Percentiles rank a stretch among this genome's conserved stretches.
Evolutionary conservation across 163 green algal genomes (phyloP).

Genomic region (Volvox carteri): DNA sequence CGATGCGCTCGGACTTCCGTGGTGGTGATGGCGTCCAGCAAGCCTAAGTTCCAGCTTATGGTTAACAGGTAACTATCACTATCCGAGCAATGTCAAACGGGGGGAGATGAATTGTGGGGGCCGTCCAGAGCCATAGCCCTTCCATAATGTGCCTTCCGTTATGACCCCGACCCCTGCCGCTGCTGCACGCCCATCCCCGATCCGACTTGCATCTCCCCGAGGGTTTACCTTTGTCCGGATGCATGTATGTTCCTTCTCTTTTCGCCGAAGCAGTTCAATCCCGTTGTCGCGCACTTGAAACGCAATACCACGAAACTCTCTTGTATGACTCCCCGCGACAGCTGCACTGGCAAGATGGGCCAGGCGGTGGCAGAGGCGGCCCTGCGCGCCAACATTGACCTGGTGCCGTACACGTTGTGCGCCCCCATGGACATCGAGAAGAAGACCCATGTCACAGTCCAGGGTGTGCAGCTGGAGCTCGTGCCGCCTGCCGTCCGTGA

Average conservation of each 20-base stretch:
- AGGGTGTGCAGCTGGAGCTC: slow-evolving; percentile 58
- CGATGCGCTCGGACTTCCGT: slow-evolving; percentile 1
- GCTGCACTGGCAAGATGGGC: slow-evolving; percentile 96
- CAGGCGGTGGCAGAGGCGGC: slow-evolving; percentile 90
- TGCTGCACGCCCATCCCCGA: too few relatives aligned
- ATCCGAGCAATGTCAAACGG: background rate
- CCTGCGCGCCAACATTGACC: slow-evolving; percentile 82
- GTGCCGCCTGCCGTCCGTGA: slow-evolving; percentile 58
- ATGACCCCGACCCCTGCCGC: too few relatives aligned
- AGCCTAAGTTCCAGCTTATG: slow-evolving; percentile 50
- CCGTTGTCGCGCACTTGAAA: too few relatives aligned
- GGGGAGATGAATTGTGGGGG: background rate
- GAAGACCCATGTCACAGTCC: slow-evolving; percentile 47
- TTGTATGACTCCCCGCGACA: too few relatives aligned
- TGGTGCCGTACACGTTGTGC: slow-evolving; percentile 88
- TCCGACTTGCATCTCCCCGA: too few relatives aligned
- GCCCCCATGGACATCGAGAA: slow-evolving; percentile 32
- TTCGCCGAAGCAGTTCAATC: too few relatives aligned
- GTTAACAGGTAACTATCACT: slow-evolving; percentile 45
- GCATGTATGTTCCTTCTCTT: too few relatives aligned
- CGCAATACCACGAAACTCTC: too few relatives aligned
- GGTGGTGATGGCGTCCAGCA: slow-evolving; percentile 36
- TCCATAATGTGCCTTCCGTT: too few relatives aligned
- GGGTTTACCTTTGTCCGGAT: too few relatives aligned
- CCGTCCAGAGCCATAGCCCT: background rate